Conservation (phyloP, 164 flowering plant species). For the Platanus orientalis region DNA sequence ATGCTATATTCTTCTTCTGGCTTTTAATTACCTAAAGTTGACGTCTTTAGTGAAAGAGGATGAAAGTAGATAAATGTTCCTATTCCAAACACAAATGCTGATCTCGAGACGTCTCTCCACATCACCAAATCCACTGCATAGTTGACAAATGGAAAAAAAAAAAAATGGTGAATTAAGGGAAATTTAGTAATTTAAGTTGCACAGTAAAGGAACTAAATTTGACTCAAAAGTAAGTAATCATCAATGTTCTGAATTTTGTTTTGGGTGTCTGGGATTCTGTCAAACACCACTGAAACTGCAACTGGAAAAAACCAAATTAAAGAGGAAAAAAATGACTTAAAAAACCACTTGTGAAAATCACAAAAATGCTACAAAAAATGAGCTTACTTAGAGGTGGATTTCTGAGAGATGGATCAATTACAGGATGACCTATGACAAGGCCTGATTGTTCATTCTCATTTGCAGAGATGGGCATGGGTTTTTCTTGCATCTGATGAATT, state of each 20-base stretch:
- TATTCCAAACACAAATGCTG: conserved; percentile 67
- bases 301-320: conserved; percentile 1
- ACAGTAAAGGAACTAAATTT: background rate
- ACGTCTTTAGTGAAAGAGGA: conserved; percentile 63
- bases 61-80: conserved; percentile 67
- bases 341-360: no score
- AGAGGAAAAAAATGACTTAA: no score
- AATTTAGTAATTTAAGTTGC: background rate
- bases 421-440: background rate
- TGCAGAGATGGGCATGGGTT: conserved; percentile 16
- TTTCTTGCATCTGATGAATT: conserved; percentile 20
- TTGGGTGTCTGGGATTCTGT: conserved; percentile 33
- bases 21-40: conserved; percentile 57
- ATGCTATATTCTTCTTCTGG: no score
- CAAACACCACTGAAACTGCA: conserved; percentile 24
- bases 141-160: no score
- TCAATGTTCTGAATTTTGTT: conserved; percentile 58
- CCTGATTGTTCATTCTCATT: conserved; percentile 6
- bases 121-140: no score
- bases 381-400: no score
- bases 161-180: background rate
- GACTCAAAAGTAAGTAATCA: conserved; percentile 23
- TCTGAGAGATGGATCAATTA: no score
- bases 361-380: no score
- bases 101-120: conserved; percentile 71